Base-by-base conservation (phyloP, 441 rosid genomes). In the Adansonia rubrostipa region DNA sequence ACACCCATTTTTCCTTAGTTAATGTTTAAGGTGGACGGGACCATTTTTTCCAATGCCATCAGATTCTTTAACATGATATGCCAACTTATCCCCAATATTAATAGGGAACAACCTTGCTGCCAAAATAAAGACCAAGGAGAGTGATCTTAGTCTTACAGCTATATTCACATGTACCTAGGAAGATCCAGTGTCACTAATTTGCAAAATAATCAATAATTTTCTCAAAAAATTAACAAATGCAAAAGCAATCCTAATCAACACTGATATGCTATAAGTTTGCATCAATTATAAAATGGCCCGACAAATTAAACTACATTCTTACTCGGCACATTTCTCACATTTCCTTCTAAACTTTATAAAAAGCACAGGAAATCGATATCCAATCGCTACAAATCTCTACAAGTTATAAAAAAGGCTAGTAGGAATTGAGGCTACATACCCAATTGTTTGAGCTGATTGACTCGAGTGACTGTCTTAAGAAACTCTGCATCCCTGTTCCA, bases 381-480 rank as follows among this genome's bases (percentile, higher is more conserved):
- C 13, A 53, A 28, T 9, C 14, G 68, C 74, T 20, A 14, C 7
- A 57, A 73, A 44, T 44, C 33, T 57, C 36, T 19, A 57, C 40
- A 42, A 54, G 28, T 4, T 11, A 13, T 36, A 57, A 42, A 57
- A 73, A 75, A 22, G 71, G 33, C 42, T 36, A 19, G 20, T 1
- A n/a, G 22, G 42, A 7, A 42, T 9, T 24, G 11, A 11, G 44
- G 53, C 50, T 9, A 60, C 67, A 69, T 83, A 83, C 97, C 98
- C 88, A 93, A 86, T 69, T 95, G 96, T 82, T 90, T 91, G 66
- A 95, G 89, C 80, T 95, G 98, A 82, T 89, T 87, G 54, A 92
- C 92, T 40, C 93, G 87, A 28, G 91, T 81, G 44, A 95, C 97
- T 15, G 90, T 84, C 84, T 82, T 92, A 24, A 93, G 92, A 65